Conservation (phyloP, 1,139 yeast species). For the Diutina neorugosa region DNA sequence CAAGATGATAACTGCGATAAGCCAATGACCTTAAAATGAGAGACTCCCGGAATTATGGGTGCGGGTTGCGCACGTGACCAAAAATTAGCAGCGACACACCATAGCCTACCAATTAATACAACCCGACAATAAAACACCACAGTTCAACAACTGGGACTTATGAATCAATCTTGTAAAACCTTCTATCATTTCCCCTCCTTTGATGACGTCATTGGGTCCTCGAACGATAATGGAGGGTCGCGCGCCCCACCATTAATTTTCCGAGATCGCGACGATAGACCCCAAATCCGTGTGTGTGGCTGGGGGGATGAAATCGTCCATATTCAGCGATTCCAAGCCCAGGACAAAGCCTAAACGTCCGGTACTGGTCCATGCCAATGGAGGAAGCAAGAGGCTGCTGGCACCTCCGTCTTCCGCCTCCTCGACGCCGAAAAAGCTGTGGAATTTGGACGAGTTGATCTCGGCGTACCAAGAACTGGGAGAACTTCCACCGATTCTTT, state of each 20-base stretch:
- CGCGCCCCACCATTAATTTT: slow-evolving; percentile 12
- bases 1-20: not conserved
- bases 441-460: slow-evolving; percentile 33
- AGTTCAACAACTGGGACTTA: too few relatives aligned
- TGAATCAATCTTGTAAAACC: too few relatives aligned
- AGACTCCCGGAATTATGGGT: too few relatives aligned
- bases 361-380: slow-evolving; percentile 8
- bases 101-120: too few relatives aligned
- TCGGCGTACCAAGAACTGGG: slow-evolving; percentile 24
- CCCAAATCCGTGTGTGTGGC: not conserved
- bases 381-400: slow-evolving; percentile 2
- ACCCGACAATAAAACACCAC: too few relatives aligned
- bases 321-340: slow-evolving; percentile 4
- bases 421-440: slow-evolving; percentile 9
- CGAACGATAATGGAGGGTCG: not conserved
- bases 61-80: too few relatives aligned
- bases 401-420: not conserved
- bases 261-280: not conserved
- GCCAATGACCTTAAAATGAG: not conserved
- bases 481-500: slow-evolving; percentile 25
- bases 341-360: slow-evolving; percentile 9
- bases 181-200: too few relatives aligned
- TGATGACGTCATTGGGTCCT: not conserved
- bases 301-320: slow-evolving; percentile 2
- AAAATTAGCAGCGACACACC: too few relatives aligned